A percentile compares a stretch with the other conserved stretches of the same genome.
Evolutionary conservation across 2,329 filamentous ascomycete species (phyloP).

Genomic region (Bertia moriformis): DNA sequence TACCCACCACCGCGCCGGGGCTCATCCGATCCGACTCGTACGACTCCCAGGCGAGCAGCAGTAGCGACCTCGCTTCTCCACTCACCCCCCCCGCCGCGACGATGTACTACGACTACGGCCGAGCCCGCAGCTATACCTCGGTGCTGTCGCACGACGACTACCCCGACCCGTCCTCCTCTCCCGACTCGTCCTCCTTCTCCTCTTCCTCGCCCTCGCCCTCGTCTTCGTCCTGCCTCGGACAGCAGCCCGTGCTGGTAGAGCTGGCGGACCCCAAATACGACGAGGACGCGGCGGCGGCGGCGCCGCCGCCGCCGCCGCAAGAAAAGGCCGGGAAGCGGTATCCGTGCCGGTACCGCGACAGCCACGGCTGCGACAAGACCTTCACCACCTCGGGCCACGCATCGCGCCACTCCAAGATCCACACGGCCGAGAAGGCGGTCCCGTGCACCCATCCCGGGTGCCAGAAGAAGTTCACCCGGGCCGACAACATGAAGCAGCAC

Average conservation of each 20-base stretch:
- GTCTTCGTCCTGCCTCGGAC: conserved; percentile 15
- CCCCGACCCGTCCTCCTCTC: neutral
- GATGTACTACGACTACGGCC: too few species aligned
- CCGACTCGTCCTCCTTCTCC: conserved; percentile 9
- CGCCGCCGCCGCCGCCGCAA: conserved; percentile 11
- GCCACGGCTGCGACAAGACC: conserved; percentile 59
- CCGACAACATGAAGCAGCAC: conserved; percentile 81
- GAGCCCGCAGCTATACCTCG: conserved; percentile 7
- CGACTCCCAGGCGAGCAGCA: conserved; percentile 43
- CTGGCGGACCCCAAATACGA: conserved; percentile 25
- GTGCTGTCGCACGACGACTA: neutral
- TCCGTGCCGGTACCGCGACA: conserved; percentile 59
- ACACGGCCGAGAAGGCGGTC: conserved; percentile 68
- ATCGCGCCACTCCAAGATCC: conserved; percentile 73
- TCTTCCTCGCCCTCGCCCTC: conserved; percentile 22
- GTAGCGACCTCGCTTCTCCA: conserved; percentile 37
- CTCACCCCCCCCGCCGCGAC: conserved; percentile 35
- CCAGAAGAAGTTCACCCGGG: conserved; percentile 66
- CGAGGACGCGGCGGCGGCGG: conserved; percentile 30
- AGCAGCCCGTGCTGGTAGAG: conserved; percentile 28
- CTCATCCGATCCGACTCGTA: conserved; percentile 46
- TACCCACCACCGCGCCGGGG: conserved; percentile 36
- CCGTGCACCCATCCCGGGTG: conserved; percentile 54
- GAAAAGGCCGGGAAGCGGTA: conserved; percentile 50
- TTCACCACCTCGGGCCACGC: conserved; percentile 77